Conservation (phyloP, 352 stramenopile species). For the Globisporangium parvum region DNA sequence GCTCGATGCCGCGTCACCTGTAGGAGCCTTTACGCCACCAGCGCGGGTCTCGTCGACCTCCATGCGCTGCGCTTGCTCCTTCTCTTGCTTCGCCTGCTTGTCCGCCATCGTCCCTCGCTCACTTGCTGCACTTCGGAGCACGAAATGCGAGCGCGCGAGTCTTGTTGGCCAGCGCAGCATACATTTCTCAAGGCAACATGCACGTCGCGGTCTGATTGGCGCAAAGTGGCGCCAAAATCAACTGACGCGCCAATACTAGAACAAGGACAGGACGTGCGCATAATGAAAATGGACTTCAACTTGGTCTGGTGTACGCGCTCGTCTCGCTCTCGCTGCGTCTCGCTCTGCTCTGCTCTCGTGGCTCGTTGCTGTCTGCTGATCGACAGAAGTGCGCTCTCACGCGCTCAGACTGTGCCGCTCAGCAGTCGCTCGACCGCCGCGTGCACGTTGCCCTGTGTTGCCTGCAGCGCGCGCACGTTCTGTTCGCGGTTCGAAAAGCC, state of each 20-base stretch:
- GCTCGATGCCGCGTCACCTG: neutral
- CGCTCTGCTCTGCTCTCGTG: neutral
- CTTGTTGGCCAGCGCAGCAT: neutral
- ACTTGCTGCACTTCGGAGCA: neutral
- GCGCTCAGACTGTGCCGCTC: constrained; percentile 43
- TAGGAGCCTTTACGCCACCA: neutral
- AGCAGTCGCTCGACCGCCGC: constrained; percentile 86
- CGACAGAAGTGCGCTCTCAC: neutral
- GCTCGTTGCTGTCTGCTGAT: neutral
- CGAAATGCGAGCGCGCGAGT: neutral
- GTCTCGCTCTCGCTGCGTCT: no score
- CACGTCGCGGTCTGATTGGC: neutral
- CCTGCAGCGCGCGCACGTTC: constrained; percentile 83
- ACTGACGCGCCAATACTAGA: no score
- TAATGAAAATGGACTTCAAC: neutral
- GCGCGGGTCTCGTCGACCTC: neutral
- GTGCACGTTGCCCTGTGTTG: constrained; percentile 86
- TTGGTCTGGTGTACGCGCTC: neutral
- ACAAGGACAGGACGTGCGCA: no score
- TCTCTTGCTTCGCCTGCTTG: neutral
- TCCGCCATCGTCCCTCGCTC: neutral
- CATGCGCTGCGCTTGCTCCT: neutral
- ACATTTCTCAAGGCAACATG: neutral
- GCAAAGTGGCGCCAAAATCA: neutral
- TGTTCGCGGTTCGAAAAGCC: constrained; percentile 87